Evolutionary conservation across 2,329 filamentous ascomycete genomes (phyloP).

Genomic region (Sarocladium brachiariae): DNA sequence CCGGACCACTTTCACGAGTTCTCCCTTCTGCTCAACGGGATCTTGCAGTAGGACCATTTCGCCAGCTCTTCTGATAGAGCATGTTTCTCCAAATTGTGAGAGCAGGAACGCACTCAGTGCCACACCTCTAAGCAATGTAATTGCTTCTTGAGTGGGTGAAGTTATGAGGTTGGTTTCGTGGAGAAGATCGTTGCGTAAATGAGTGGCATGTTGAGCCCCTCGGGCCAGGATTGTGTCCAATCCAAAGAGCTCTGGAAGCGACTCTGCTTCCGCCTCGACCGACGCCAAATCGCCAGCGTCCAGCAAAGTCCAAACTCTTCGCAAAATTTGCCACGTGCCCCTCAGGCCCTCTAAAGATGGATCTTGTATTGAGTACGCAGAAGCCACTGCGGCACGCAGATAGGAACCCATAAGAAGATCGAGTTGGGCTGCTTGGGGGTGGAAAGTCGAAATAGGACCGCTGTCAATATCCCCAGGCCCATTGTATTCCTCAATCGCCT

Average conservation of each 20-base stretch:
- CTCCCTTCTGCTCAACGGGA: conserved; percentile 54
- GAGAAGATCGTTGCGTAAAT: conserved; percentile 41
- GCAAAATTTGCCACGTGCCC: conserved; percentile 49
- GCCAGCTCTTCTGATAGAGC: conserved; percentile 45
- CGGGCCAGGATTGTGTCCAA: conserved; percentile 18
- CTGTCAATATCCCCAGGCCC: conserved; percentile 65
- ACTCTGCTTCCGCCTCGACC: conserved; percentile 39
- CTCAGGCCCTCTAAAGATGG: conserved; percentile 50
- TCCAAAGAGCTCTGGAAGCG: conserved; percentile 33
- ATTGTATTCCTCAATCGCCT: conserved; percentile 64
- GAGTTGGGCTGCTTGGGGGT: conserved; percentile 54
- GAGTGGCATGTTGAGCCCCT: conserved; percentile 17
- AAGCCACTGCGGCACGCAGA: conserved; percentile 59
- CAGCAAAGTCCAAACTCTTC: conserved; percentile 34
- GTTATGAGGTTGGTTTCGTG: conserved; percentile 58
- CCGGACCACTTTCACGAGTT: conserved; percentile 54
- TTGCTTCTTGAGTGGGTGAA: conserved; percentile 46
- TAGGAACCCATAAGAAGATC: conserved; percentile 57
- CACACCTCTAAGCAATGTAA: conserved; percentile 55
- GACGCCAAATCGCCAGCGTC: conserved; percentile 51
- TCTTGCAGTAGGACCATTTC: conserved; percentile 60
- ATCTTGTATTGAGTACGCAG: conserved; percentile 59
- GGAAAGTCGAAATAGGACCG: conserved; percentile 49
- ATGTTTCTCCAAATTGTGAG: conserved; percentile 42
- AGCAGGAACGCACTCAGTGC: conserved; percentile 54